Base-by-base conservation (phyloP, 1,284 basidiomycete genomes). In the Gomphus bonarii region DNA sequence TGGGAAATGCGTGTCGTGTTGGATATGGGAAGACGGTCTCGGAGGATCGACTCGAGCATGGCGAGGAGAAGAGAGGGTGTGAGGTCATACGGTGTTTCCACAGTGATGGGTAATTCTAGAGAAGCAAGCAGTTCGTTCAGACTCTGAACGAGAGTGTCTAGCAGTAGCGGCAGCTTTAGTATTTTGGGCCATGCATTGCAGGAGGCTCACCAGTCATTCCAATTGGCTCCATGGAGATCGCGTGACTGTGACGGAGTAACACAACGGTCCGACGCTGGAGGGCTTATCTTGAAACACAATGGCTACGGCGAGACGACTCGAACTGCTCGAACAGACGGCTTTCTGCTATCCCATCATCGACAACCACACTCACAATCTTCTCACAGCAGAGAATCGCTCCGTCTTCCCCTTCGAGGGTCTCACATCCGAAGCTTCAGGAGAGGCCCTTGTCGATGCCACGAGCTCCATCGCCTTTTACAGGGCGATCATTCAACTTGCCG, bases 281-380 rank as follows among this genome's bases (percentile, higher is more conserved):
- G n/a, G 14, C 38, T 16, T 35, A n/a, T 30, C 25, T 49, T 18
- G 46, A 31, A 1, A 10, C 47, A 30, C 47, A 10, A 49, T 49
- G 47, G 12, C 47, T 5, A 30, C 20, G 16, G 9, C 20, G 14
- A 40, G 14, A 52, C 22, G 33, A 30, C 51, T 43, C 11, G 31
- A 50, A 16, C 28, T 43, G 20, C 67, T 72, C 35, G 61, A 61
- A 36, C 50, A 60, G 10, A 58, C 64, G 18, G 65, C 65, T 16
- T 68, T 73, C 50, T 56, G 58, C 20, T 77, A 73, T 58, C 79
- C 78, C 10, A 73, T 73, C 0, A 84, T 86, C 64, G 86, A 88
- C 69, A 88, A 88, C 64, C 86, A 89, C 64, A 82, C 85, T 0
- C 86, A 89, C 65, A 83, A 85, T 1, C 71, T 89, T 28, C 72